Conservation (phyloP, 1,284 basidiomycete species). For the Cryptococcus sp. region DNA sequence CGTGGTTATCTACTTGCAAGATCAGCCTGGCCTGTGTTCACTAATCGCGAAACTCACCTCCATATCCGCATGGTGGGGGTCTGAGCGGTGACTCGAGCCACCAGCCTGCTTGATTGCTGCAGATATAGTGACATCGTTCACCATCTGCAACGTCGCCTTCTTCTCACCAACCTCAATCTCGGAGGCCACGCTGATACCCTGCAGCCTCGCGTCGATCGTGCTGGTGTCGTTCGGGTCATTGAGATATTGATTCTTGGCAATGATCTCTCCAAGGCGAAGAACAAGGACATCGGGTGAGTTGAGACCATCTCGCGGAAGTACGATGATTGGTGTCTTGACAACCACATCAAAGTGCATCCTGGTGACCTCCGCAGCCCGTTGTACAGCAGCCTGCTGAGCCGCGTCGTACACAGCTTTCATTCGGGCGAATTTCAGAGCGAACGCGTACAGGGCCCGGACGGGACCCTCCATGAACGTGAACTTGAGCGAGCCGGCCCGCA, state of each 20-base stretch:
- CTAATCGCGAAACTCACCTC: slow-evolving; percentile 59
- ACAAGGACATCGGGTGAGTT: slow-evolving; percentile 70
- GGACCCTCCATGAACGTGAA: slow-evolving; percentile 87
- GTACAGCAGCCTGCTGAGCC: slow-evolving; percentile 86
- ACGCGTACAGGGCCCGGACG: slow-evolving; percentile 80
- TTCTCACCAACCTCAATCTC: slow-evolving; percentile 61
- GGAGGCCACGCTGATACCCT: slow-evolving; percentile 82
- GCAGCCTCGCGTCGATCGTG: slow-evolving; percentile 75
- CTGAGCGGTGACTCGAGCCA: slow-evolving; percentile 50
- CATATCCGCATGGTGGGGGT: slow-evolving; percentile 65
- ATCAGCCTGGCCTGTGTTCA: slow-evolving; percentile 11
- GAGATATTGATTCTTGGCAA: slow-evolving; percentile 76
- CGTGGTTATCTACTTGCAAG: slow-evolving; percentile 33
- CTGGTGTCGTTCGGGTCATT: slow-evolving; percentile 58
- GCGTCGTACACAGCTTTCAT: slow-evolving; percentile 94
- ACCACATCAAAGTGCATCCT: slow-evolving; percentile 89
- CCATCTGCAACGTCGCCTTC: slow-evolving; percentile 72
- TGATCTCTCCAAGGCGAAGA: slow-evolving; percentile 86
- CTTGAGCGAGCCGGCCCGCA: slow-evolving; percentile 88
- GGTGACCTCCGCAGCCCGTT: slow-evolving; percentile 79
- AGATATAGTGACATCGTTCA: slow-evolving; percentile 85
- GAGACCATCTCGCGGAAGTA: slow-evolving; percentile 76
- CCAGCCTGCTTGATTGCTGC: slow-evolving; percentile 67
- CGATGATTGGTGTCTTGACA: slow-evolving; percentile 88
- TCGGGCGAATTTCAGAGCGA: slow-evolving; percentile 82